Evolutionary conservation across 257 asterid genomes (phyloP).

Genomic region (Capsicum chinense): DNA sequence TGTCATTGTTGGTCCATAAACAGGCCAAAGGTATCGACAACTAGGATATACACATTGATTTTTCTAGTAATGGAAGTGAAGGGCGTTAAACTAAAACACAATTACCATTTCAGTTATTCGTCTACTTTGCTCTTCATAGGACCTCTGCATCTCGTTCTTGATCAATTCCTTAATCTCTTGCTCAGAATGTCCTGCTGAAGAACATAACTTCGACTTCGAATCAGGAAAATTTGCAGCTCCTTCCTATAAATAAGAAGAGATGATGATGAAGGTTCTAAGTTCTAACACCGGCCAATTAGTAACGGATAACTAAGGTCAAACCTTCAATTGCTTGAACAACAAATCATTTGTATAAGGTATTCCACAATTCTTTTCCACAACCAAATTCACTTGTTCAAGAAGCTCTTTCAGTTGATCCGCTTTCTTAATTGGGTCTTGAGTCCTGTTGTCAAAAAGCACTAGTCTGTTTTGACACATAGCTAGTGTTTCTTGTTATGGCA

Average conservation of each 20-base stretch:
- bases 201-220: conserved; percentile 48
- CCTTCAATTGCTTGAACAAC: conserved; percentile 57
- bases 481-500: conserved; percentile 47
- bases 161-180: conserved; percentile 49
- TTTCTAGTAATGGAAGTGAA: not conserved
- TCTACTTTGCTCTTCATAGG: conserved; percentile 53
- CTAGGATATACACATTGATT: not conserved
- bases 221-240: conserved; percentile 44
- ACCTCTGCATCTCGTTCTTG: conserved; percentile 45
- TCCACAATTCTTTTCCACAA: conserved; percentile 54
- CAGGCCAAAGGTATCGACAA: not conserved
- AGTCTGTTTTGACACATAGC: conserved; percentile 62
- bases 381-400: conserved; percentile 54
- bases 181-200: conserved; percentile 50
- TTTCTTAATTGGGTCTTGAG: conserved; percentile 46
- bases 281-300: not conserved
- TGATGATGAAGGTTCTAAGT: not conserved
- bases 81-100: not conserved
- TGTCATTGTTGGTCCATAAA: not conserved
- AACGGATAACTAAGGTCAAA: not conserved
- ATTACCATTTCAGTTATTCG: conserved; percentile 59
- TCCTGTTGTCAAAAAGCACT: conserved; percentile 67
- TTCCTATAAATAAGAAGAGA: conserved; percentile 42
- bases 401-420: conserved; percentile 50
- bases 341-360: conserved; percentile 57